These are phyloP conservation scores for Plasmodium coatneyi DNA, from an alignment of 169 alveolate genomes.

Conservation along the genomic window DNA sequence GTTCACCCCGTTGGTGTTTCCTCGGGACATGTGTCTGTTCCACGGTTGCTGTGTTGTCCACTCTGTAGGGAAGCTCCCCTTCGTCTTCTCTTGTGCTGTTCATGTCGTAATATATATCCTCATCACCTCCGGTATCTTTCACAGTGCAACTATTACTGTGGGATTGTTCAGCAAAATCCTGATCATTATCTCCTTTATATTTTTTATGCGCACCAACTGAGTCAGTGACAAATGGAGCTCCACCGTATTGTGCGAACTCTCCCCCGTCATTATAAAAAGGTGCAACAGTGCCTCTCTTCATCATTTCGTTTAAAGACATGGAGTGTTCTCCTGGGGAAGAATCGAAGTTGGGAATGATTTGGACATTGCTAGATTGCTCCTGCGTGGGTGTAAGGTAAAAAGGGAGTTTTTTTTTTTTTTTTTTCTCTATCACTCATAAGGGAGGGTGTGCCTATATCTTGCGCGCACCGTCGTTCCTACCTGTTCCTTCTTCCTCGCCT, in stretches of 20 bases:
- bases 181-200: neutral
- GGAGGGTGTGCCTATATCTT: neutral
- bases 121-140: neutral
- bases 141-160: neutral
- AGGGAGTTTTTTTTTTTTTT: neutral
- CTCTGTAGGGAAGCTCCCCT: neutral
- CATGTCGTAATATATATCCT: slow-evolving; percentile 9
- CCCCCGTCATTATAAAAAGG: neutral
- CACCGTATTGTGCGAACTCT: neutral
- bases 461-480: neutral
- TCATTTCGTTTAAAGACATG: slow-evolving; percentile 22
- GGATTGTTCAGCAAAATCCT: neutral
- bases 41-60: neutral
- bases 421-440: neutral
- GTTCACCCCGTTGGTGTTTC: neutral
- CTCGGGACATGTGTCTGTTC: neutral
- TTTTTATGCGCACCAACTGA: neutral
- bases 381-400: neutral
- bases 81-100: slow-evolving; percentile 4
- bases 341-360: neutral
- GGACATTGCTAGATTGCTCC: slow-evolving; percentile 1
- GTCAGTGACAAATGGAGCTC: neutral
- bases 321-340: neutral
- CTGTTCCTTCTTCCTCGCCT: slow-evolving; percentile 21
- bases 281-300: slow-evolving; percentile 3